Evolutionary conservation across 495 filamentous ascomycete species (phyloP).

Genomic region (Talaromyces thailandensis): DNA sequence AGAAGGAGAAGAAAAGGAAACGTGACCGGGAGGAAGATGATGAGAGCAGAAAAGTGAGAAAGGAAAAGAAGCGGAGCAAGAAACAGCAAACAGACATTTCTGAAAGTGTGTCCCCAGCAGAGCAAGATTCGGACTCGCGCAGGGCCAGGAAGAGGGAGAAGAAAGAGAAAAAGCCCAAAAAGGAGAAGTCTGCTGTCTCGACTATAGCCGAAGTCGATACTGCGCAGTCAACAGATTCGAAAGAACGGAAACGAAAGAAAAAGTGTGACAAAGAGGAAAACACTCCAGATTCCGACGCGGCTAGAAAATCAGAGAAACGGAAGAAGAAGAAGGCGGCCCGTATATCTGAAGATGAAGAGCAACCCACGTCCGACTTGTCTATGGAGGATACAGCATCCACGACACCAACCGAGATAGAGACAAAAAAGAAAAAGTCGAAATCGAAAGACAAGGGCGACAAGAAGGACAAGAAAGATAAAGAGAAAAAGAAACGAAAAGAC

Average conservation of each 20-base stretch:
- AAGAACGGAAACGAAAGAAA: slow-evolving; percentile 11
- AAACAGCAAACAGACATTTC: slow-evolving; percentile 17
- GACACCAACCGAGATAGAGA: background rate
- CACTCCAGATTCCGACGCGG: background rate
- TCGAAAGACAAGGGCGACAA: slow-evolving; percentile 20
- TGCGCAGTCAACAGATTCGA: slow-evolving; percentile 13
- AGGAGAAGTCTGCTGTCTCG: slow-evolving; percentile 16
- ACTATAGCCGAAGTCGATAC: slow-evolving; percentile 6
- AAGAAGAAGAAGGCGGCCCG: slow-evolving; percentile 2
- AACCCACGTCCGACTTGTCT: background rate
- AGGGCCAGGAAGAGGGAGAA: slow-evolving; percentile 22
- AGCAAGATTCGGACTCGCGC: background rate
- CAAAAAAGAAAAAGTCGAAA: slow-evolving; percentile 11
- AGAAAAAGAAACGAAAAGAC: background rate
- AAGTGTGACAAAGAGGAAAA: slow-evolving; percentile 12
- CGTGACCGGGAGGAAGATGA: slow-evolving; percentile 29
- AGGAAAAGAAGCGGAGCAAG: slow-evolving; percentile 28
- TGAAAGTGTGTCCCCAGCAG: slow-evolving; percentile 8
- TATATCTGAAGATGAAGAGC: background rate
- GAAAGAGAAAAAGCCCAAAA: slow-evolving; percentile 23
- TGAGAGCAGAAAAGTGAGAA: slow-evolving; percentile 27
- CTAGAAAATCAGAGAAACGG: background rate
- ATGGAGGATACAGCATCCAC: background rate
- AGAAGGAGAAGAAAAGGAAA: slow-evolving; percentile 13
- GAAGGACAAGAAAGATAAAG: slow-evolving; percentile 6